Conservation (phyloP, 805 yeast genomes). For the Osmozyma mogii region DNA sequence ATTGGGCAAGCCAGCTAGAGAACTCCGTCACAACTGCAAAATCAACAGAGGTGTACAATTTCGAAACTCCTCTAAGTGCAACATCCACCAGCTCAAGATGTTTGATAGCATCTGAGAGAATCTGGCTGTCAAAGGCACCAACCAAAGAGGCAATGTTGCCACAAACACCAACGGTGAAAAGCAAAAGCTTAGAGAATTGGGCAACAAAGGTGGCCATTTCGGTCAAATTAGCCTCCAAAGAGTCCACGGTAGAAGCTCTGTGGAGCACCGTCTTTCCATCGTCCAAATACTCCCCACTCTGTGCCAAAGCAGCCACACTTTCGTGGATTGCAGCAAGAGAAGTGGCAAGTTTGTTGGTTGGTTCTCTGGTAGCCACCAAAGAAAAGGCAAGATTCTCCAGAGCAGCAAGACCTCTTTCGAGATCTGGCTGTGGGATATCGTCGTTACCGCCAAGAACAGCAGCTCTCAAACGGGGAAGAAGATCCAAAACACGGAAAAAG, state of each 20-base stretch:
- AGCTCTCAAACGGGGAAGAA: constrained; percentile 71
- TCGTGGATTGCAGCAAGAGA: constrained; percentile 11
- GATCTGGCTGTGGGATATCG: constrained; percentile 69
- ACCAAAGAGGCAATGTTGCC: constrained; percentile 5
- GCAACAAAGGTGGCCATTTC: constrained; percentile 9
- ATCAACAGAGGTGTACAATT: constrained; percentile 9
- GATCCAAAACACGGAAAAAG: constrained; percentile 66
- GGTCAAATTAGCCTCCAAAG: constrained; percentile 12
- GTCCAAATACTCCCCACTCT: constrained; percentile 7
- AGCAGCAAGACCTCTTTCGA: constrained; percentile 69
- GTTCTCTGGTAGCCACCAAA: constrained; percentile 46
- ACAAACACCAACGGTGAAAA: constrained; percentile 18
- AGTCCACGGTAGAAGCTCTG: constrained; percentile 12
- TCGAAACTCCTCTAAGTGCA: constrained; percentile 3
- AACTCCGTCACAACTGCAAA: constrained; percentile 15
- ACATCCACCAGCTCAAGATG: constrained; percentile 1
- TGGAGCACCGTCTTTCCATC: constrained; percentile 7
- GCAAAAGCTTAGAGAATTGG: constrained; percentile 32
- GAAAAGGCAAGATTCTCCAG: constrained; percentile 62
- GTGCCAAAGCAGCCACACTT: no score
- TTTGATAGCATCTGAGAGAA: constrained; percentile 6
- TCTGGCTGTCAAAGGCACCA: constrained; percentile 1
- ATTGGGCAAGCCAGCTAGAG: constrained; percentile 12
- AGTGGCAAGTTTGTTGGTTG: constrained; percentile 29
- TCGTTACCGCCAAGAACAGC: constrained; percentile 52